Percentiles rank a stretch among this genome's conserved stretches.
Conservation (phyloP, 306 rosid species). For the Vicia sativa region DNA sequence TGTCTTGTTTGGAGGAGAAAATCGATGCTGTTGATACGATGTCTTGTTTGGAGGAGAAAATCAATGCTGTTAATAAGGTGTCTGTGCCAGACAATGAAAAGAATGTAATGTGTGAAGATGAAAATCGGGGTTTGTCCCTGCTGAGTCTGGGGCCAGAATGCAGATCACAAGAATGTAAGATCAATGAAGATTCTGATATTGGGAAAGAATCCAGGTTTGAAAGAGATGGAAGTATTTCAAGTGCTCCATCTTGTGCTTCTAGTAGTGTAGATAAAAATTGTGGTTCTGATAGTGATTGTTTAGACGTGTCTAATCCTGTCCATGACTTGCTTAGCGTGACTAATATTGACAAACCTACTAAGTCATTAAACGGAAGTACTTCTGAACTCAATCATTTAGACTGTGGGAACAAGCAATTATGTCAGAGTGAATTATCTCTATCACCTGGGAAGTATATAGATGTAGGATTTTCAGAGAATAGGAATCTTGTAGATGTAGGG, state of each 20-base stretch:
- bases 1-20: conserved; percentile 36
- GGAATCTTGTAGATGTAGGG: conserved; percentile 38
- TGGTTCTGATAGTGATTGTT: conserved; percentile 37
- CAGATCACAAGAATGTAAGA: conserved; percentile 45
- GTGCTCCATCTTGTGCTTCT: conserved; percentile 40
- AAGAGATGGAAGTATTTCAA: conserved; percentile 44
- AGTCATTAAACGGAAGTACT: conserved; percentile 40
- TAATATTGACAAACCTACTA: conserved; percentile 36
- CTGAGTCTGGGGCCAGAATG: conserved; percentile 39
- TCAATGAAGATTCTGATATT: conserved; percentile 41
- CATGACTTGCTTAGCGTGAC: conserved; percentile 38
- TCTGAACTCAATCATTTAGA: conserved; percentile 45
- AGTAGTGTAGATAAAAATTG: conserved; percentile 41
- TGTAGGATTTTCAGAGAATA: conserved; percentile 44
- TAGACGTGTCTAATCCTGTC: conserved; percentile 45
- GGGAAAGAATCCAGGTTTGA: conserved; percentile 41
- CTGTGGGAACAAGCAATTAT: conserved; percentile 43
- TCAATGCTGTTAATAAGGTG: conserved; percentile 39
- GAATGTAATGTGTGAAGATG: conserved; percentile 42
- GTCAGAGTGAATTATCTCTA: conserved; percentile 43
- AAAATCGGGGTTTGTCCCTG: conserved; percentile 35
- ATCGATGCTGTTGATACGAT: conserved; percentile 39
- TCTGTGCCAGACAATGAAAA: conserved; percentile 31
- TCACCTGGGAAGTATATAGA: conserved; percentile 41
- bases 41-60: conserved; percentile 36